Base-by-base conservation (phyloP, 306 rosid genomes). In the Quercus rubra region DNA sequence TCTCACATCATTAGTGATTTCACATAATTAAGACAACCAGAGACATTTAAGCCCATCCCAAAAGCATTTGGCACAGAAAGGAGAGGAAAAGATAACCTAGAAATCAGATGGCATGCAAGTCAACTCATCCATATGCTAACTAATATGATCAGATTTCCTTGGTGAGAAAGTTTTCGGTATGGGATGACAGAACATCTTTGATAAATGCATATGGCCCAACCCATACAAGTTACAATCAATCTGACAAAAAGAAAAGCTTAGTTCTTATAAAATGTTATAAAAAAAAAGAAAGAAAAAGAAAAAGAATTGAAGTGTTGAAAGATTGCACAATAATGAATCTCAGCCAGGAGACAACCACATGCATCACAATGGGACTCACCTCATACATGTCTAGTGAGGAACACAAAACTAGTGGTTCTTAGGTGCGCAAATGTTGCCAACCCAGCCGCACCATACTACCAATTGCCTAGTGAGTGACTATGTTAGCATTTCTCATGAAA, bases 181-280 rank as follows among this genome's bases (percentile, higher is more conserved):
- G 59, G 95, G 97, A 78, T 84, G 87, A 74, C 97, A 95, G 43
- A 94, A 94, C 83, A 94, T 80, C 83, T 92, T 94, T 54, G 91
- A 89, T 71, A 90, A 78, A 82, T 94, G 97, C 78, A 94, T 0
- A 33, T 5, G 38, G 6, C 7, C 7, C 6, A 33, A 5, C 6
- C 7, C 0, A 0, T 5, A 33, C 38, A 33, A 5, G 38, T 33
- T 33, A 33, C 38, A 33, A 33, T 5, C 38, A 33, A 33, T 33
- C 0, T 33, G 38, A 33, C 38, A 33, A 33, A 33, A 33, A 33
- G 38, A 33, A 5, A 33, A 33, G 38, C 38, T 55, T 64, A 67
- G 19, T 35, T 49, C 74, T 69, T 72, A 4, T 70, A 59, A 49
- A 55, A 79, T 55, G 20, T 67, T n/a, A n/a, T n/a, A n/a, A n/a